Evolutionary conservation across 2,329 filamentous ascomycete species (phyloP).

Genomic region (Hymenoscyphus linearis): DNA sequence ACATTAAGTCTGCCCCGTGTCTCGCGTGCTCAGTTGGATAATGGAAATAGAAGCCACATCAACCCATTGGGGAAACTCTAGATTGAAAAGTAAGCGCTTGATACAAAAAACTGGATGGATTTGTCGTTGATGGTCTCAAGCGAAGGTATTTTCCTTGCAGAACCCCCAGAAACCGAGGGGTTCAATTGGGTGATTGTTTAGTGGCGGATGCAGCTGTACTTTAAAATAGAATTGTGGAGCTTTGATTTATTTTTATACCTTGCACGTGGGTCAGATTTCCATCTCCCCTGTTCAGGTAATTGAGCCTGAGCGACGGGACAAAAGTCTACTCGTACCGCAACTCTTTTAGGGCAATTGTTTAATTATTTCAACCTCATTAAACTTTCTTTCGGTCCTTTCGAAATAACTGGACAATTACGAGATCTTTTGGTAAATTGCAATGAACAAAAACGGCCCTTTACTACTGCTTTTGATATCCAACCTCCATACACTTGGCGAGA

Average conservation of each 20-base stretch:
- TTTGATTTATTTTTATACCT: background rate
- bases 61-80: background rate
- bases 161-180: background rate
- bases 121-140: background rate
- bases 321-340: background rate
- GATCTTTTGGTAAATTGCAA: too few relatives aligned
- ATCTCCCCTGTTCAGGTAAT: background rate
- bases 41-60: slow-evolving; percentile 6
- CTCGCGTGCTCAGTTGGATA: background rate
- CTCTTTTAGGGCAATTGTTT: too few relatives aligned
- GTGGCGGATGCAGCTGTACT: background rate
- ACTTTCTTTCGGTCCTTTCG: too few relatives aligned
- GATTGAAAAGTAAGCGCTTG: background rate
- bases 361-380: too few relatives aligned
- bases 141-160: background rate
- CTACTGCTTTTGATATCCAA: too few relatives aligned
- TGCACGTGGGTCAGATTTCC: background rate
- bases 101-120: background rate
- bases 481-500: too few relatives aligned
- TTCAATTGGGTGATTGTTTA: background rate
- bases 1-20: background rate
- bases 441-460: too few relatives aligned
- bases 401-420: too few relatives aligned
- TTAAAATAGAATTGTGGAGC: slow-evolving; percentile 1
- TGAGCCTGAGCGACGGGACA: background rate